Evolutionary conservation across 352 stramenopile genomes (phyloP).

Genomic region (Thalassiosira hispida): DNA sequence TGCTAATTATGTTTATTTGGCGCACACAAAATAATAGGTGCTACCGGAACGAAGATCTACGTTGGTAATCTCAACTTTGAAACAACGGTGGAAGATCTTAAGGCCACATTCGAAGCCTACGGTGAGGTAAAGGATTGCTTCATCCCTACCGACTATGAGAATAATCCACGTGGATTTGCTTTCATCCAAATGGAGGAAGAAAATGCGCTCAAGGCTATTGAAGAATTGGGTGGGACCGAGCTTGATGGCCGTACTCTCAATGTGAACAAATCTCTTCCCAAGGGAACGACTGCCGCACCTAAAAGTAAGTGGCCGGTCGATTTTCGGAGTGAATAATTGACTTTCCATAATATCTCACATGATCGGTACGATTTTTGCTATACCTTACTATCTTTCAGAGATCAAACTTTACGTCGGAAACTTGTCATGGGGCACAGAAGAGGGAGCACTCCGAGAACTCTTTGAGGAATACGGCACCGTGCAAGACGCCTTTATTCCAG

Average conservation of each 20-base stretch:
- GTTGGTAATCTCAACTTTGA: slow-evolving; percentile 84
- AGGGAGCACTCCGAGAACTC: slow-evolving; percentile 65
- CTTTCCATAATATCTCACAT: slow-evolving; percentile 2
- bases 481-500: slow-evolving; percentile 79
- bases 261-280: slow-evolving; percentile 78
- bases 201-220: slow-evolving; percentile 65
- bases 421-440: slow-evolving; percentile 79
- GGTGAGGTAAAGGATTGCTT: slow-evolving; percentile 79
- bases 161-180: slow-evolving; percentile 74
- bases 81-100: slow-evolving; percentile 58
- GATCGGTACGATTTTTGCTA: slow-evolving; percentile 3
- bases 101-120: slow-evolving; percentile 65
- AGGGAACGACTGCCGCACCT: slow-evolving; percentile 53
- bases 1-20: neutral
- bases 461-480: slow-evolving; percentile 85
- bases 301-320: slow-evolving; percentile 19
- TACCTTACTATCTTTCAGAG: slow-evolving; percentile 16
- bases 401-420: slow-evolving; percentile 85
- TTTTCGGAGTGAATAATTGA: neutral
- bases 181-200: slow-evolving; percentile 78
- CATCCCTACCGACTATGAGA: slow-evolving; percentile 73
- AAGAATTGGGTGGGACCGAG: slow-evolving; percentile 63
- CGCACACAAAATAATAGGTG: slow-evolving; percentile 8
- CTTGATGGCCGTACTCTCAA: slow-evolving; percentile 73
- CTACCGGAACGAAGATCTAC: slow-evolving; percentile 74